Evolutionary conservation across 1,284 basidiomycete genomes (phyloP), one percentile per base, ranked within the genome.

Genomic region (Anthracocystis walkeri): DNA sequence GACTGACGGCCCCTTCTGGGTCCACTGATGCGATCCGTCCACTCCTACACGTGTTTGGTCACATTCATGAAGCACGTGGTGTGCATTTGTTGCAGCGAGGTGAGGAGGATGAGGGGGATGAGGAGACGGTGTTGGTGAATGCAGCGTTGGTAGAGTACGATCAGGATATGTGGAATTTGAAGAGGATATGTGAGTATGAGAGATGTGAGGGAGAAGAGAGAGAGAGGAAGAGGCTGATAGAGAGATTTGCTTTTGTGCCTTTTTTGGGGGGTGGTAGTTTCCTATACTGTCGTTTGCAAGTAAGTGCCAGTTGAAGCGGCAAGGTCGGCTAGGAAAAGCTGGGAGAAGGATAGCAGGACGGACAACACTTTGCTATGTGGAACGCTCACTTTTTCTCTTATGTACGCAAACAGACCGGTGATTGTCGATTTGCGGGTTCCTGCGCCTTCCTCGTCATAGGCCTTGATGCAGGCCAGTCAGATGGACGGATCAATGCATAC

Each of bases 131-230:
- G 35, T 29, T 76, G 16, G 67, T 75, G 20, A 79, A 79, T 38
- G 66, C 77, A 5, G 77, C 77, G 33, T 12, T 77, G 35, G 77
- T 76, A 11, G 77, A 79, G 23, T 69, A 75, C 52, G 67, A 79
- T 44, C 60, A 57, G 63, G 46, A 58, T 0, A 57, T 58, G 51
- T 67, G 63, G 60, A 51, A 59, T 4, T 40, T 29, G 5, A 18
- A 60, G 2, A 11, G 54, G 2, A 55, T 54, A 1, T 68, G 65
- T 74, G 55, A 65, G 71, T 65, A n/a, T n/a, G 18, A 35, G 3
- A n/a, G n/a, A n/a, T n/a, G n/a, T n/a, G 21, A 20, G 7, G 29
- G 7, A 16, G 18, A 16, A 14, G 27, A 10, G 16, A 40, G 12
- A 29, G 41, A 46, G 46, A 31, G 29, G 3, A 14, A 38, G 35